phyloP scores from a whole-genome alignment of 805 yeast genomes.

The Saccharomycopsis babjevae region DNA sequence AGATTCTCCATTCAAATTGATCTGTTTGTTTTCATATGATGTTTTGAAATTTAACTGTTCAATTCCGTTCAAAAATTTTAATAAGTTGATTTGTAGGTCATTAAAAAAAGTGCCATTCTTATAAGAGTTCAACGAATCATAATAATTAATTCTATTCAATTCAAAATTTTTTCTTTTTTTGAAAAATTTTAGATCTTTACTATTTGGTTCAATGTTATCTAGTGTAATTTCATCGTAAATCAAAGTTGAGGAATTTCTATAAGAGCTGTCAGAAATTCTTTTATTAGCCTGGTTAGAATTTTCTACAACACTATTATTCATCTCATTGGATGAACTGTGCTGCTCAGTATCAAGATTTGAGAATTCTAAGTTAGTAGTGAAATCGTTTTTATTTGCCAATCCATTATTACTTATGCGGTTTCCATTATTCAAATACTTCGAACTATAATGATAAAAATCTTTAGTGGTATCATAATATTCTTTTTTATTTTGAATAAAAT shows the following conservation, averaged over 20 bases:
- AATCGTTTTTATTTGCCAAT: neutral
- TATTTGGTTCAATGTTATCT: neutral
- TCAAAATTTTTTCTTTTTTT: conserved; percentile 32
- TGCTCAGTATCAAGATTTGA: neutral
- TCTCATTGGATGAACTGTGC: neutral
- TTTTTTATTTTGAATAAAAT: neutral
- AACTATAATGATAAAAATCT: neutral
- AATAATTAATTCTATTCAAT: conserved; percentile 36
- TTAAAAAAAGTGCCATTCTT: conserved; percentile 20
- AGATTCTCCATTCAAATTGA: neutral
- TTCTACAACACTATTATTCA: neutral
- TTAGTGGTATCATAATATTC: neutral
- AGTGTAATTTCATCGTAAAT: neutral
- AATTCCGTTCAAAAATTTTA: conserved; percentile 9
- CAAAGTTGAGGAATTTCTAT: neutral
- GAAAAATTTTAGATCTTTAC: conserved; percentile 30
- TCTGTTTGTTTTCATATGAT: neutral
- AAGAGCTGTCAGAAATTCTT: neutral
- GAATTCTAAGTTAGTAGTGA: neutral
- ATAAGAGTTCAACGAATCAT: conserved; percentile 29
- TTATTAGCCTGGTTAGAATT: neutral
- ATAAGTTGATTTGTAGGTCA: conserved; percentile 3
- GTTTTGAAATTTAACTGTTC: neutral
- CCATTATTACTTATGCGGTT: neutral
- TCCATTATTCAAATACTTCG: neutral